These are phyloP conservation scores for Beauveria caledonica DNA, from an alignment of 2,329 filamentous ascomycete species.

Conservation along the genomic window DNA sequence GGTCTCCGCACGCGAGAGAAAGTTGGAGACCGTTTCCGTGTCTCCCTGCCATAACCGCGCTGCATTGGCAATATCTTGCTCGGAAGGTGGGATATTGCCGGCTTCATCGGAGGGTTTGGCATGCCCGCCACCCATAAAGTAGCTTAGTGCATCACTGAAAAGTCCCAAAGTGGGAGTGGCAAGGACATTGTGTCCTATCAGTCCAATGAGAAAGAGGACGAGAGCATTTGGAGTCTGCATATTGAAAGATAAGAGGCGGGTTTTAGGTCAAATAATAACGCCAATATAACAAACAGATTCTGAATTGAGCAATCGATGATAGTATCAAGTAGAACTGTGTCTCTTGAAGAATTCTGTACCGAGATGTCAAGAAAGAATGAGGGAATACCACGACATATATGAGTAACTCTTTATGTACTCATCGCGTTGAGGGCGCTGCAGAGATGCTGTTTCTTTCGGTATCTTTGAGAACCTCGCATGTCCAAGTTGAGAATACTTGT, in stretches of 20 bases:
- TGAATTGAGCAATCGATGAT: too few relatives aligned
- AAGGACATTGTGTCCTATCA: background rate
- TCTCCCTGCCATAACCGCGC: conserved; percentile 11
- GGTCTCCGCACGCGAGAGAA: conserved; percentile 12
- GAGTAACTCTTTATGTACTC: background rate
- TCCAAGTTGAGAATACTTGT: background rate
- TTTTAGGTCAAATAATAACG: background rate
- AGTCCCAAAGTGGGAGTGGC: background rate
- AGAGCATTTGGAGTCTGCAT: background rate
- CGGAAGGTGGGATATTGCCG: background rate
- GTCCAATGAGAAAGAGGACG: background rate
- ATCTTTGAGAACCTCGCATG: background rate
- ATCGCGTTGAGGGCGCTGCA: background rate
- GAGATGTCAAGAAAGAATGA: background rate
- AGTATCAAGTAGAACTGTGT: too few relatives aligned
- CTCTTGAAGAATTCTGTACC: background rate
- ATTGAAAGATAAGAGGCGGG: background rate
- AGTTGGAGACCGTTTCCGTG: conserved; percentile 13
- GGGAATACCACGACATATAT: background rate
- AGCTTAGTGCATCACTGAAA: background rate
- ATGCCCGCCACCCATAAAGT: background rate
- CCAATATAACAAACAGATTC: too few relatives aligned
- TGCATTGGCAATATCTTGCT: background rate
- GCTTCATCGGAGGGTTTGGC: background rate
- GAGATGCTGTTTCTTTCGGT: background rate